Conservation (phyloP, 176 grass and related monocot genomes). For the Eragrostis curvula region DNA sequence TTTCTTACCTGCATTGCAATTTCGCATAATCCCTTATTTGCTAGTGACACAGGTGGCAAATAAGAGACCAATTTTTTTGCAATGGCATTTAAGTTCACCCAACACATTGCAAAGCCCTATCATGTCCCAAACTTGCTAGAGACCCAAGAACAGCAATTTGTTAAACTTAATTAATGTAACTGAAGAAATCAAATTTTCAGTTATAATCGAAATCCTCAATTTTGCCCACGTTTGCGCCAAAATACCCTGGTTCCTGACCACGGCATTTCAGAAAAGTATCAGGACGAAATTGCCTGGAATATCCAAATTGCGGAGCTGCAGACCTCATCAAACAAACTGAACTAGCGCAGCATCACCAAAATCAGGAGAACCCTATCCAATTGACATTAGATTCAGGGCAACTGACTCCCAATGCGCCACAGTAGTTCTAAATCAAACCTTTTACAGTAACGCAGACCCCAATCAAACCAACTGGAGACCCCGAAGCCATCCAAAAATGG, state of each 20-base stretch:
- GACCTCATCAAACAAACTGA: background rate
- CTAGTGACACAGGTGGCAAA: too few species aligned
- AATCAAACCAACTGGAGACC: background rate
- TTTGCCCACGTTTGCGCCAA: background rate
- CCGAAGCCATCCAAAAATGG: background rate
- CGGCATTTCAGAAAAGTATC: background rate
- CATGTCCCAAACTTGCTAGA: background rate
- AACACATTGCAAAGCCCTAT: too few species aligned
- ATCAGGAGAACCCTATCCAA: background rate
- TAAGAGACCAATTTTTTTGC: too few species aligned
- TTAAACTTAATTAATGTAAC: background rate
- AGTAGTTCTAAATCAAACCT: background rate
- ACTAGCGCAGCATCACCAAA: background rate
- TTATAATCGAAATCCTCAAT: background rate
- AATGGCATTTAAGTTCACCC: too few species aligned
- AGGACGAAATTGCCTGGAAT: background rate
- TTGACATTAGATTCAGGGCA: conserved; percentile 2
- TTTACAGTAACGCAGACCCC: background rate
- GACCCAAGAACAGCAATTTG: background rate
- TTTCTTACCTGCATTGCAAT: too few species aligned
- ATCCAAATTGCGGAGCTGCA: background rate
- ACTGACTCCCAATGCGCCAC: background rate
- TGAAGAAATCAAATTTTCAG: background rate
- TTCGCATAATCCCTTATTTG: too few species aligned
- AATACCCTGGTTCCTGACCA: too few species aligned